Evolutionary conservation across 2,329 filamentous ascomycete species (phyloP), one percentile per base, ranked within the genome.

Genomic region (Penicillium sp.): DNA sequence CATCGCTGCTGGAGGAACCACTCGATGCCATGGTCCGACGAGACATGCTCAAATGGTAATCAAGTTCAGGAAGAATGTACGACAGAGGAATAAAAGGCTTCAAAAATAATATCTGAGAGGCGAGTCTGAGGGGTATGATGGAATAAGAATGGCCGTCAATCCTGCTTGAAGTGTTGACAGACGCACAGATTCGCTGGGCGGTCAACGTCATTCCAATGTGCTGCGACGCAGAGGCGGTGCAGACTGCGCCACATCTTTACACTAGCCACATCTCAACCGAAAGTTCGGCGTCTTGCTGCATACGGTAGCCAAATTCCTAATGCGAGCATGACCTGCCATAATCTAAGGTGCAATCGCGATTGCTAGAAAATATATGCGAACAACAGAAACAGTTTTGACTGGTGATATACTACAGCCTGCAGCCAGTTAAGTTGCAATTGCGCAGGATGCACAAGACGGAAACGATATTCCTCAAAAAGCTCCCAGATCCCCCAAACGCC

Each of bases 401-500:
- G 62, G 54, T 60, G 57, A 60, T 64, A 59, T 57, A 59, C 57
- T 63, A 64, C 62, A 65, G 63, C 58, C 56, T 58, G 53, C 55
- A 58, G 48, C 58, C 53, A 55, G 35, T 58, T 52, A 61, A 62
- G 56, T 58, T 63, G 58, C 53, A 60, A 62, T 61, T 66, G 62
- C 61, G 61, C 60, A 66, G 60, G 60, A 66, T 64, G 63, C 63
- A 66, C 65, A 69, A 65, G 58, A 64, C 62, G 61, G 60, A 61
- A 48, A 62, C 66, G 61, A 64, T 62, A 55, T 67, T 67, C 65
- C 64, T 67, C 62, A 57, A 66, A 56, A 58, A 69, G 64, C 62
- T 67, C 66, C 69, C 65, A 55, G 61, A 65, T 69, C 68, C 66
- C 68, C 68, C 65, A 61, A 72, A 73, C 70, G 70, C 70, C 70